Conservation (phyloP, 257 asterid genomes). For the Solanum gandarillasii region DNA sequence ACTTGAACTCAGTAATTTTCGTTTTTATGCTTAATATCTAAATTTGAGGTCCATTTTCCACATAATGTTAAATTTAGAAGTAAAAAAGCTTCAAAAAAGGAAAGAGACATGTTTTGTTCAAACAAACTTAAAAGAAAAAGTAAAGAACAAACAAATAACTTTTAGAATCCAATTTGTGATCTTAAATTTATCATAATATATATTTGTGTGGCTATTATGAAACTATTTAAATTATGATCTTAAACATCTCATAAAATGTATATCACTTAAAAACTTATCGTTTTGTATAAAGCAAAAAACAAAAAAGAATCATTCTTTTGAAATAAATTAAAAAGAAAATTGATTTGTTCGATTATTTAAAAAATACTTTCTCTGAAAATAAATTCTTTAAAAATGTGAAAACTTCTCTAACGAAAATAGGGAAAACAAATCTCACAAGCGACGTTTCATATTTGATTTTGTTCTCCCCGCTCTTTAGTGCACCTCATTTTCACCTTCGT, state of each 20-base stretch:
- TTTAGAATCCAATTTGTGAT: neutral
- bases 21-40: neutral
- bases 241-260: neutral
- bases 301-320: neutral
- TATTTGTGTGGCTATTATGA: neutral
- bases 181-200: neutral
- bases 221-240: neutral
- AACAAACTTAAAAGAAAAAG: neutral
- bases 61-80: neutral
- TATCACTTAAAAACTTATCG: neutral
- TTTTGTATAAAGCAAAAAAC: neutral
- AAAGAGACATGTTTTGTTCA: neutral
- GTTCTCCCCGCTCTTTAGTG: no score
- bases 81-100: neutral
- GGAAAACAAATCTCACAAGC: neutral
- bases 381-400: neutral
- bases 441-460: neutral
- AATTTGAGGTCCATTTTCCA: neutral
- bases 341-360: neutral
- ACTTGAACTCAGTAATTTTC: rapidly evolving
- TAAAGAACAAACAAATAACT: neutral
- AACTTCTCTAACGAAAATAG: neutral
- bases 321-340: neutral
- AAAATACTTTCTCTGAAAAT: neutral
- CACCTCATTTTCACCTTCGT: neutral